Base-by-base conservation (phyloP, 768 basidiomycete species). In the Lyophyllum decastes region DNA sequence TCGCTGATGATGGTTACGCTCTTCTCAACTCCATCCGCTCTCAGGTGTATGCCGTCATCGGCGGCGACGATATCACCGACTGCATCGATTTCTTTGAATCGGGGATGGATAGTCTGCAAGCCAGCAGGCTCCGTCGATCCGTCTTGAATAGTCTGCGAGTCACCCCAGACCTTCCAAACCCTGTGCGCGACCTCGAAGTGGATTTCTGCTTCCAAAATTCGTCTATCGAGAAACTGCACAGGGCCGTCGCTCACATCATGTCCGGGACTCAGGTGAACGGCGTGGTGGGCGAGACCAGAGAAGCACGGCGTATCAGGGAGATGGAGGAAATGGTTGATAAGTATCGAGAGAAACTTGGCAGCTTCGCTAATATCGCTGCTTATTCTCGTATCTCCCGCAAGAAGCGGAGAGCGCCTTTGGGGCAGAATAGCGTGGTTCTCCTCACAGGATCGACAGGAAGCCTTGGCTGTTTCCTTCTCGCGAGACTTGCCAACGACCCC, bases 31-130 rank as follows among this genome's bases (percentile, higher is more conserved):
- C 62, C 9, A 60, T 69, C 25, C 68, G 64, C 22, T 51, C 50
- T 22, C 63, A 70, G 8, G 71, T 75, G 38, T 55, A 58, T 5
- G 53, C 50, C 16, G 61, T 70, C 26, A 60, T 63, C 25, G 62
- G 61, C 1, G 57, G 58, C 14, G 47, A 64, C 14, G 64, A 65
- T 8, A 61, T 67, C 5, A 67, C 72, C 41, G 62, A 66, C 47
- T 44, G 54, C 12, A 51, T 63, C 16, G 75, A 76, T 57, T 73
- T 78, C 52, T 77, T 78, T 54, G 75, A 77, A 62, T 65, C 63
- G 1, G 76, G 76, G 0, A 74, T 78, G 75, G 76, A 77, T 55
- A 76, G 75, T 52, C 52, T 77, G 27, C 76, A 77, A 45, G 74
- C 76, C 11, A 72, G 63, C 46, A 59, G 72, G 14, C 64, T 78